Conservation (phyloP, 768 basidiomycete species). For the Strobilomyces dryophilus region DNA sequence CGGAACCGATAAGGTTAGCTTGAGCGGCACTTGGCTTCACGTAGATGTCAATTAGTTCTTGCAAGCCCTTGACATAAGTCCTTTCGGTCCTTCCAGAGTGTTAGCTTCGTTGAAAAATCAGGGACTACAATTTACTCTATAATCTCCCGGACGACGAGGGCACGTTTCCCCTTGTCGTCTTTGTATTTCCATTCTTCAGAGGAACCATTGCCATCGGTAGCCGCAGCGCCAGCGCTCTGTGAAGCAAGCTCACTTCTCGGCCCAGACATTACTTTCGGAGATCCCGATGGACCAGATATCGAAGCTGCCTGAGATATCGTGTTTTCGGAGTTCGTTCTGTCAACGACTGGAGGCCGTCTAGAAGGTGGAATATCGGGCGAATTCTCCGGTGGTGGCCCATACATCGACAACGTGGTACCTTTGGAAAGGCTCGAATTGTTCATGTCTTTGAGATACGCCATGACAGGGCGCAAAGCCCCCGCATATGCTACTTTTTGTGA, state of each 20-base stretch:
- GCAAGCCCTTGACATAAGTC: slow-evolving; percentile 91
- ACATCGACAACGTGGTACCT: slow-evolving; percentile 51
- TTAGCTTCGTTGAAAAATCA: slow-evolving; percentile 8
- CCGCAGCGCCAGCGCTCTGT: slow-evolving; percentile 69
- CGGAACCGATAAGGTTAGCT: slow-evolving; percentile 64
- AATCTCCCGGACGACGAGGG: slow-evolving; percentile 85
- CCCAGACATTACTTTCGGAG: slow-evolving; percentile 55
- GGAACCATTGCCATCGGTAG: slow-evolving; percentile 69
- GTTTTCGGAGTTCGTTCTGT: slow-evolving; percentile 40
- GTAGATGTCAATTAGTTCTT: slow-evolving; percentile 93
- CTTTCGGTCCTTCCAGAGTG: slow-evolving; percentile 72
- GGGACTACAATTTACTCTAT: slow-evolving; percentile 60
- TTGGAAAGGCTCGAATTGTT: slow-evolving; percentile 83
- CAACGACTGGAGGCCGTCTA: slow-evolving; percentile 66
- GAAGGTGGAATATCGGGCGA: slow-evolving; percentile 38
- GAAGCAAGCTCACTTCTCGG: slow-evolving; percentile 56
- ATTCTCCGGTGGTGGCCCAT: slow-evolving; percentile 50
- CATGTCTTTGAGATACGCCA: slow-evolving; percentile 96
- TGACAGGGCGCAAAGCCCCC: slow-evolving; percentile 82
- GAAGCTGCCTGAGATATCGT: slow-evolving; percentile 51
- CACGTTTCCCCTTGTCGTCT: slow-evolving; percentile 83
- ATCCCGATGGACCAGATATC: slow-evolving; percentile 56
- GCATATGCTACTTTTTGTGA: slow-evolving; percentile 72
- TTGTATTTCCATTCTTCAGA: slow-evolving; percentile 85
- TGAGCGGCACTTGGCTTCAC: slow-evolving; percentile 77